A percentile compares a stretch with the other conserved stretches of the same genome.
These are phyloP conservation scores for Myxozyma sirexii DNA, from an alignment of 805 yeast genomes.

Conservation along the genomic window DNA sequence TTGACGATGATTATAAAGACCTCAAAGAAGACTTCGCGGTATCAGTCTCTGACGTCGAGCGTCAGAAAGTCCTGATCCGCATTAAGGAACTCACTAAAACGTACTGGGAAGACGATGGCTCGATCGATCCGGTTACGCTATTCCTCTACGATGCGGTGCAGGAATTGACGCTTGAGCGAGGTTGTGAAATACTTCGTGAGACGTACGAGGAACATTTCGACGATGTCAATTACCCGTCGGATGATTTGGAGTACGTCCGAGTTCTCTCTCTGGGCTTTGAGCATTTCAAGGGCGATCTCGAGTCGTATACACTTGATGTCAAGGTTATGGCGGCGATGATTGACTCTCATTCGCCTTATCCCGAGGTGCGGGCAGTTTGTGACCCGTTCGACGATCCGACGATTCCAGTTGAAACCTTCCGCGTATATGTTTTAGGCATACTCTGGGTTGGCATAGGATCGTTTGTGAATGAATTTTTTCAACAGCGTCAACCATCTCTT, in stretches of 20 bases:
- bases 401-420: constrained; percentile 52
- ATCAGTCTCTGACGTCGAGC: background rate
- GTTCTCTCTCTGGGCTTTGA: background rate
- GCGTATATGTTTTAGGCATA: constrained; percentile 57
- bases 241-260: background rate
- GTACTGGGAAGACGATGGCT: constrained; percentile 6
- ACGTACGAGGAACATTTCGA: constrained; percentile 42
- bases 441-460: constrained; percentile 60
- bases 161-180: background rate
- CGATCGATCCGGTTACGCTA: constrained; percentile 1
- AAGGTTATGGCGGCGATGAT: constrained; percentile 18
- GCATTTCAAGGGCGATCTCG: constrained; percentile 11
- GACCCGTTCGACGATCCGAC: constrained; percentile 58
- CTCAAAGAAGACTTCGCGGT: background rate
- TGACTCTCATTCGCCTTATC: constrained; percentile 49
- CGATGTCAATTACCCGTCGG: constrained; percentile 45
- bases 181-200: background rate
- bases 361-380: constrained; percentile 68
- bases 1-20: background rate
- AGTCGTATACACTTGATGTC: constrained; percentile 13
- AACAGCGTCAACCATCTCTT: constrained; percentile 59
- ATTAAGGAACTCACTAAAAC: constrained; percentile 1
- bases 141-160: background rate
- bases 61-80: background rate
- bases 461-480: constrained; percentile 61